These are phyloP conservation scores for Boletus putidus DNA, from an alignment of 1,284 basidiomycete species.

Conservation along the genomic window DNA sequence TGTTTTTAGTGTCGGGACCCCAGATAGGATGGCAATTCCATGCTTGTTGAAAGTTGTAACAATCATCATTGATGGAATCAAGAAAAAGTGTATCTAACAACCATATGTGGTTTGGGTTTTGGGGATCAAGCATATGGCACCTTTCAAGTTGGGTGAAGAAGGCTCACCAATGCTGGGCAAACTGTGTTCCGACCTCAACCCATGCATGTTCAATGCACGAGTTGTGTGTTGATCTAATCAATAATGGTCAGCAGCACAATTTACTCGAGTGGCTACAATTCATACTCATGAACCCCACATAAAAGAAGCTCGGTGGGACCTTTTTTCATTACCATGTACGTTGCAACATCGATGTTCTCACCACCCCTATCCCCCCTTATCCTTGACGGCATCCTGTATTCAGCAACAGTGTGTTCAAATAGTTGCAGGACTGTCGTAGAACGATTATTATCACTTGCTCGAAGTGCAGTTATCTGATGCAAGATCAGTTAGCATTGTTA, in stretches of 20 bases:
- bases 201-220: conserved; percentile 43
- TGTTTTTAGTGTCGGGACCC: no score
- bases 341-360: conserved; percentile 34
- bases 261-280: no score
- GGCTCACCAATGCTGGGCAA: conserved; percentile 29
- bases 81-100: conserved; percentile 35
- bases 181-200: conserved; percentile 37
- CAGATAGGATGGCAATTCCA: conserved; percentile 42
- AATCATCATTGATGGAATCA: conserved; percentile 21
- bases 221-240: conserved; percentile 12
- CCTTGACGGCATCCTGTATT: conserved; percentile 12
- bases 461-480: conserved; percentile 9
- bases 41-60: conserved; percentile 22
- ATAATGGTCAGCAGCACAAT: no score
- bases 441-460: conserved; percentile 34
- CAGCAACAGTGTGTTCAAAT: conserved; percentile 14
- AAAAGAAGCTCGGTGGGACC: conserved; percentile 31
- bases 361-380: conserved; percentile 33
- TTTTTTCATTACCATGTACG: conserved; percentile 27
- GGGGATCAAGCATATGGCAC: conserved; percentile 25
- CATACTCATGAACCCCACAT: conserved; percentile 34
- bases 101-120: conserved; percentile 33
- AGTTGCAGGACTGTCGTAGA: conserved; percentile 31
- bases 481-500: no score
- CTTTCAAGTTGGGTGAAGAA: conserved; percentile 35